Evolutionary conservation across 441 rosid species (phyloP), one percentile per base, ranked within the genome.

Genomic region (Melastoma candidum): DNA sequence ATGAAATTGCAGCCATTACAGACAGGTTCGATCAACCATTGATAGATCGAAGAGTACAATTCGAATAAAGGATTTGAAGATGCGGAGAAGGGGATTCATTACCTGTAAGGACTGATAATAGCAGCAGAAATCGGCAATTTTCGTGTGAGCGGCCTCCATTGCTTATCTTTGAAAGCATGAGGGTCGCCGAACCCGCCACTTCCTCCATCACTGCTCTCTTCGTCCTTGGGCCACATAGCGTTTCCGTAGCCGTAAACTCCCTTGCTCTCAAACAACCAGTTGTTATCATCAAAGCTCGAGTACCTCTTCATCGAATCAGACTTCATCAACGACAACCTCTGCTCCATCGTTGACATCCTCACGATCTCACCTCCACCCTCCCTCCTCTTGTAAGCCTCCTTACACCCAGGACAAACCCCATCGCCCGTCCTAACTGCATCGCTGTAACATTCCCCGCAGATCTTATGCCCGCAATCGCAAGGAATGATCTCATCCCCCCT

Each of bases 221-320:
- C 93, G 49, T 89, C 93, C 68, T 85, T 83, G 47, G 95, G 97
- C 95, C 97, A 85, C 61, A 89, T 77, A 0, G 92, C 97, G 46
- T 85, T 89, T 4, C 97, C 93, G 63, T 89, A 89, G 1, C 97
- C 93, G 46, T 89, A 89, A 61, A 92, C 85, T 24, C 93, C 95
- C 66, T 85, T 85, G 8, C 95, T 89, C 78, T 89, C 95, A 46
- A 89, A 89, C 85, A 89, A 69, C 97, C 95, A 89, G 12, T 88
- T 63, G 0, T 83, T 77, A 32, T 89, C 87, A 70, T 89, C 97
- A 43, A 89, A 85, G 39, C 83, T 92, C 1, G 74, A 80, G 1
- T 78, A 64, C 46, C 83, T 41, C 10, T 29, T 77, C 53, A 71
- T 85, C 47, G 49, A 48, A 73, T 67, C 68, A 0, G 83, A 81